Conservation (phyloP, 2,329 filamentous ascomycete genomes). For the Parascedosporium putredinis region DNA sequence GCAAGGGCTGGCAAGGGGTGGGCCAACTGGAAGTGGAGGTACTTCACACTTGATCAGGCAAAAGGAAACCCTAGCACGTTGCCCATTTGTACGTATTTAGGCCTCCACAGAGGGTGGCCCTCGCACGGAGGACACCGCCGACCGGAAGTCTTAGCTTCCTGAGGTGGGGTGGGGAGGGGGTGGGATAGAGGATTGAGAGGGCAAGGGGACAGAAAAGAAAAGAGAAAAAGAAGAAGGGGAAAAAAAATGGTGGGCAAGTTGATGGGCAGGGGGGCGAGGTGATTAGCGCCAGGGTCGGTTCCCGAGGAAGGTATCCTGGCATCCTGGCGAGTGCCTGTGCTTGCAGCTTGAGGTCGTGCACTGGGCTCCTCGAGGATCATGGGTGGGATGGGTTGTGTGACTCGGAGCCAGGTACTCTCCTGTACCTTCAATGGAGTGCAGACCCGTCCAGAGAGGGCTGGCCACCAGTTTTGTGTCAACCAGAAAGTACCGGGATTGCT, state of each 20-base stretch:
- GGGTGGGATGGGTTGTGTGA: background rate
- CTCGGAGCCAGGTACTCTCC: background rate
- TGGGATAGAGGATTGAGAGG: background rate
- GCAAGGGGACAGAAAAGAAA: background rate
- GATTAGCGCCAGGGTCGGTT: background rate
- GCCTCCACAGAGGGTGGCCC: background rate
- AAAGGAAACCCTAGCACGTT: background rate
- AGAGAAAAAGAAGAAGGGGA: too few relatives aligned
- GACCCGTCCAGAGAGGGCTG: too few relatives aligned
- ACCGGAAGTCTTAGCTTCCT: slow-evolving; percentile 1
- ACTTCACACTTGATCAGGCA: background rate
- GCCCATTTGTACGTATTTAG: background rate
- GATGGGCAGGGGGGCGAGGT: background rate
- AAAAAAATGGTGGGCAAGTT: too few relatives aligned
- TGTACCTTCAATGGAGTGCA: too few relatives aligned
- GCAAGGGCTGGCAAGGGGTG: background rate
- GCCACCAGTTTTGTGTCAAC: too few relatives aligned
- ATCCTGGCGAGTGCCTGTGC: background rate
- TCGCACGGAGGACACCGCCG: background rate
- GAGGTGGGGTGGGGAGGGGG: background rate
- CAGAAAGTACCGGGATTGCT: too few relatives aligned
- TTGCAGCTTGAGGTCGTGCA: background rate
- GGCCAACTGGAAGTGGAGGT: background rate
- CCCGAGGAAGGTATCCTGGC: background rate
- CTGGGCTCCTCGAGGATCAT: too few relatives aligned